Percentiles rank a stretch among this genome's conserved stretches.
These are phyloP conservation scores for Pulveroboletus ravenelii DNA, from an alignment of 768 basidiomycete species.

Conservation along the genomic window DNA sequence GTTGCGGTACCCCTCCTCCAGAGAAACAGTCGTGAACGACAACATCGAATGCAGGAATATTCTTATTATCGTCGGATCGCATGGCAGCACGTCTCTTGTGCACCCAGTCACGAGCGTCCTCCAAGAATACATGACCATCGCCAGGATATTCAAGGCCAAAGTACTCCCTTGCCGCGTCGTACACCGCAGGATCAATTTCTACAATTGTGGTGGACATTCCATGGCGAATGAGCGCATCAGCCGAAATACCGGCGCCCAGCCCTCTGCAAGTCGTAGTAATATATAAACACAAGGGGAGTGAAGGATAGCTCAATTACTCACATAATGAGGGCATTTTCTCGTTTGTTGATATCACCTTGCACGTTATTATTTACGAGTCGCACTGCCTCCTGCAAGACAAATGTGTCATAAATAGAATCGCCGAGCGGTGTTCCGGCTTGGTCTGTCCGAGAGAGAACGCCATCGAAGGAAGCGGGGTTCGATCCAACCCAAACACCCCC, in stretches of 20 bases:
- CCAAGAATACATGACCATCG: slow-evolving; percentile 56
- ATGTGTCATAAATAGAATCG: slow-evolving; percentile 80
- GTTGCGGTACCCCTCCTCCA: slow-evolving; percentile 84
- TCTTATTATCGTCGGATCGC: slow-evolving; percentile 19
- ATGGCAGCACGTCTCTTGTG: slow-evolving; percentile 32
- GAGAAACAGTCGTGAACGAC: slow-evolving; percentile 93
- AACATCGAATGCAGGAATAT: slow-evolving; percentile 48
- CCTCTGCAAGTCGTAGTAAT: slow-evolving; percentile 49
- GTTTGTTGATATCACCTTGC: slow-evolving; percentile 31
- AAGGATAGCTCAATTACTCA: slow-evolving; percentile 32
- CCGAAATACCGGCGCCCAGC: slow-evolving; percentile 80
- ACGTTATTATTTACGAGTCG: slow-evolving; percentile 58
- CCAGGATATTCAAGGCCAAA: slow-evolving; percentile 74
- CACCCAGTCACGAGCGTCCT: slow-evolving; percentile 77
- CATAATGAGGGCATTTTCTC: slow-evolving; percentile 68
- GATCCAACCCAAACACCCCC: slow-evolving; percentile 78
- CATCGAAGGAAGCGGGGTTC: slow-evolving; percentile 40
- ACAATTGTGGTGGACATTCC: slow-evolving; percentile 72
- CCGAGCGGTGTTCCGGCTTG: slow-evolving; percentile 52
- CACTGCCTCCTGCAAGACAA: slow-evolving; percentile 82
- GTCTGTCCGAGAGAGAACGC: slow-evolving; percentile 43
- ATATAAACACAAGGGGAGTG: slow-evolving; percentile 5
- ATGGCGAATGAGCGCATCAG: slow-evolving; percentile 67
- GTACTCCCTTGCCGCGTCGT: slow-evolving; percentile 70
- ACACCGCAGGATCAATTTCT: slow-evolving; percentile 93